A percentile compares a stretch with the other conserved stretches of the same genome.
phyloP scores from a whole-genome alignment of 139 green algal genomes.

The Pleodorina starrii region DNA sequence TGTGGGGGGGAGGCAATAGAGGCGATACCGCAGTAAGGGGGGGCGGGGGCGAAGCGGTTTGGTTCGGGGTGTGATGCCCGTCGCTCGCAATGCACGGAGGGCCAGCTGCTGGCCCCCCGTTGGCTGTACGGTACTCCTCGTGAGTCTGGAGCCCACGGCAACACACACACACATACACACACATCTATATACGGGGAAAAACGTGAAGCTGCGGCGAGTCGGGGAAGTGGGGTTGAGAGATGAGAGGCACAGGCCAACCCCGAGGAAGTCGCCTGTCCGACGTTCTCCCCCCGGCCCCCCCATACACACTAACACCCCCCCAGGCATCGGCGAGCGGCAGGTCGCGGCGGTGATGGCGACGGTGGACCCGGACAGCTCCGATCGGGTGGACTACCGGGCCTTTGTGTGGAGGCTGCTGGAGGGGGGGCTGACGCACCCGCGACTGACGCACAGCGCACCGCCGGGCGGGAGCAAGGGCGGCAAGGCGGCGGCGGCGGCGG shows the following conservation, averaged over 20 bases:
- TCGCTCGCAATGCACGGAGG: too few relatives aligned
- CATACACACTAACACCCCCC: not conserved
- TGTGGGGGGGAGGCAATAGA: too few relatives aligned
- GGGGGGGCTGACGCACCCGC: not conserved
- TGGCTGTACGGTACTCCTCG: too few relatives aligned
- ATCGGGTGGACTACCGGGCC: conserved; percentile 36
- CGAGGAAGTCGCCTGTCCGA: too few relatives aligned
- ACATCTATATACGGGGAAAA: not conserved
- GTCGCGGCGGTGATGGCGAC: conserved; percentile 36
- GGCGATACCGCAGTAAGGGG: too few relatives aligned
- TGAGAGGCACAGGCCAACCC: too few relatives aligned
- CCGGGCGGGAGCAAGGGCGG: not conserved
- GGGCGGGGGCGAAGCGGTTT: too few relatives aligned
- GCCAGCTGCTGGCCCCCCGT: too few relatives aligned
- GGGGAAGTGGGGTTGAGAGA: too few relatives aligned
- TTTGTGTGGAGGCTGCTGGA: conserved; percentile 12
- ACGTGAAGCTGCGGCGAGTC: too few relatives aligned
- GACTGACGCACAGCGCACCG: not conserved
- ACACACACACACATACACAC: not conserved
- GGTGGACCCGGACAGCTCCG: not conserved
- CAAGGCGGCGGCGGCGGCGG: not conserved
- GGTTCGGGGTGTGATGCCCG: too few relatives aligned
- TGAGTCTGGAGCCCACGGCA: not conserved
- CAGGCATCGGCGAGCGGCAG: conserved; percentile 34
- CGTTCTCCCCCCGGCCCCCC: too few relatives aligned